These are phyloP conservation scores for Aspergillus heteromorphus DNA, from an alignment of 495 filamentous ascomycete genomes.

Conservation along the genomic window DNA sequence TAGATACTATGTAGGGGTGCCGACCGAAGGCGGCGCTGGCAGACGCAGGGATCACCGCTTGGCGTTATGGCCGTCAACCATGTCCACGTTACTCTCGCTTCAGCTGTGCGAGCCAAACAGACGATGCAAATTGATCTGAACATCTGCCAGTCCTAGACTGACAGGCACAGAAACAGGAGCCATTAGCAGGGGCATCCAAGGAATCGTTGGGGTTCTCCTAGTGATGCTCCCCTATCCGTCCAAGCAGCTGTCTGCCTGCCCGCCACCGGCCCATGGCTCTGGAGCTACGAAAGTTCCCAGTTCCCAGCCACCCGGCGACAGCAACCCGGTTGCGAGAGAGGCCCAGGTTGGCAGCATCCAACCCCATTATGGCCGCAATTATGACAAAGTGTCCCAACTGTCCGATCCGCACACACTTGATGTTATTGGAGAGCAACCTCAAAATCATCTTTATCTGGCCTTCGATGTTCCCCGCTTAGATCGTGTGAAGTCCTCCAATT, in stretches of 20 bases:
- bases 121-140: neutral
- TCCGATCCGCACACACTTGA: neutral
- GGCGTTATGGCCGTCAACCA: neutral
- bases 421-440: slow-evolving; percentile 9
- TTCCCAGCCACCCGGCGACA: slow-evolving; percentile 10
- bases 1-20: neutral
- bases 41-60: neutral
- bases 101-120: neutral
- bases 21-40: neutral
- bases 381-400: neutral
- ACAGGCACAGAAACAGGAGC: neutral
- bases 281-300: slow-evolving; percentile 4
- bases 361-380: slow-evolving; percentile 3
- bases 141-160: neutral
- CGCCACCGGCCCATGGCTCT: slow-evolving; percentile 28
- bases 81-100: neutral
- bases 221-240: slow-evolving; percentile 7
- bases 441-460: slow-evolving; percentile 13
- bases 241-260: slow-evolving; percentile 15
- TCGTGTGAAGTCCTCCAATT: slow-evolving; percentile 14
- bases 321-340: slow-evolving; percentile 4
- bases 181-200: neutral
- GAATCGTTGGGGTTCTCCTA: slow-evolving; percentile 5
- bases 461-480: slow-evolving; percentile 19
- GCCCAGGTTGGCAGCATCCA: neutral